Evolutionary conservation across 2,329 filamentous ascomycete genomes (phyloP).

Genomic region (Fusarium poae): DNA sequence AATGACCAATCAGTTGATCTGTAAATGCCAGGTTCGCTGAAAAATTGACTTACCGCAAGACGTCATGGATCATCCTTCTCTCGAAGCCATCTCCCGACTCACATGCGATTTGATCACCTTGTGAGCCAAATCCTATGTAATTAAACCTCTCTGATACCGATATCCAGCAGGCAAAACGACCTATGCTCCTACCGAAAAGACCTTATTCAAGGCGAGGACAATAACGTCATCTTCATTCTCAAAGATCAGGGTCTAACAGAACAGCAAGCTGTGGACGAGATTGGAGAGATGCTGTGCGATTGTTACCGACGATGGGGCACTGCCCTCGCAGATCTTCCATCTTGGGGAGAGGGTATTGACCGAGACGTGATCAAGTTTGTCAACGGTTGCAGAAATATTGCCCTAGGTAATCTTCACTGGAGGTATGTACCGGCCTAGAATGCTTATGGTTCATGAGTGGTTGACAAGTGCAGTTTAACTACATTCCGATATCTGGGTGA

Average conservation of each 20-base stretch:
- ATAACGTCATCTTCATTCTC: too few relatives aligned
- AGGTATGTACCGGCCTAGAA: not conserved
- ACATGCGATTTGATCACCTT: slow-evolving; percentile 23
- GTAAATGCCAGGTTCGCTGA: slow-evolving; percentile 15
- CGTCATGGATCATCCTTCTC: slow-evolving; percentile 21
- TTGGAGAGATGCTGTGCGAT: slow-evolving; percentile 26
- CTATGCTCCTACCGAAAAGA: slow-evolving; percentile 27
- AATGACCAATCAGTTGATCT: not conserved
- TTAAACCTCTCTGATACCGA: not conserved
- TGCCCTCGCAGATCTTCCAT: slow-evolving; percentile 18
- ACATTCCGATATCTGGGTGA: slow-evolving; percentile 18
- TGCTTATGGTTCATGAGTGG: too few relatives aligned
- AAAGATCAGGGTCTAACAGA: slow-evolving; percentile 27
- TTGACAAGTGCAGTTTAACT: slow-evolving; percentile 4
- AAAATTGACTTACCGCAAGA: slow-evolving; percentile 24
- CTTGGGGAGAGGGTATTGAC: slow-evolving; percentile 23
- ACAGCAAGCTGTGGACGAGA: slow-evolving; percentile 23
- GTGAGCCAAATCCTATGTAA: not conserved
- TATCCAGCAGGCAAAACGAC: slow-evolving; percentile 12
- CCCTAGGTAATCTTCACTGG: slow-evolving; percentile 22
- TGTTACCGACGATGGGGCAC: slow-evolving; percentile 19
- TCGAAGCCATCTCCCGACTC: slow-evolving; percentile 24
- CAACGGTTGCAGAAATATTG: too few relatives aligned
- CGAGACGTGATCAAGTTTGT: slow-evolving; percentile 26
- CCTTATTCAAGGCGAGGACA: slow-evolving; percentile 19